These are phyloP conservation scores for Flaveria bidentis DNA, from an alignment of 129 eudicot species.

Conservation along the genomic window DNA sequence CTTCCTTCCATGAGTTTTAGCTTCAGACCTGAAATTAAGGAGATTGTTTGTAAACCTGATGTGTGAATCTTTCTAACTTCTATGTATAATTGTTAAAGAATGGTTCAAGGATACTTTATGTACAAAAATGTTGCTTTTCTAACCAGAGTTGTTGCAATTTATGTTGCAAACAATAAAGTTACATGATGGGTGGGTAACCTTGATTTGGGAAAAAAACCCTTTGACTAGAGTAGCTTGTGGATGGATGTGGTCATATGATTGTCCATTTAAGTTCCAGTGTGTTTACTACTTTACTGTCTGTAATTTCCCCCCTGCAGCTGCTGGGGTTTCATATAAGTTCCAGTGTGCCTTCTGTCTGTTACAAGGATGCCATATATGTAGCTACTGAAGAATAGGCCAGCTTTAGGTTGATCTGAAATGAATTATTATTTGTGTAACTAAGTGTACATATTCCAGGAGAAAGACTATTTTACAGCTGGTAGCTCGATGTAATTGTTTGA, in stretches of 20 bases:
- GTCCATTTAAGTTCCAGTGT: background rate
- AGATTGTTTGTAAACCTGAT: background rate
- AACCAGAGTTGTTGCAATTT: background rate
- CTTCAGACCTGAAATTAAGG: background rate
- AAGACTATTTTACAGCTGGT: background rate
- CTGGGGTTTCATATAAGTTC: background rate
- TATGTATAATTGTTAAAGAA: background rate
- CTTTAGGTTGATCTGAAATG: background rate
- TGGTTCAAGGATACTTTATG: background rate
- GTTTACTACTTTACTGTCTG: background rate
- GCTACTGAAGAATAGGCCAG: background rate
- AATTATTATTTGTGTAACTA: background rate
- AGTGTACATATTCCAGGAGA: background rate
- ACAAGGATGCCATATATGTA: background rate
- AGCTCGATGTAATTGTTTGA: background rate
- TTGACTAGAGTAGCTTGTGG: slow-evolving; percentile 1
- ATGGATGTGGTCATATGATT: background rate
- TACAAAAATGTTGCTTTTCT: background rate
- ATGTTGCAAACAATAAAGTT: background rate
- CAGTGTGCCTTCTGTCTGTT: background rate
- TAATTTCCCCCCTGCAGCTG: background rate
- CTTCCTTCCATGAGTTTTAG: background rate
- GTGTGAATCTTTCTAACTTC: background rate
- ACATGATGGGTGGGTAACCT: background rate
- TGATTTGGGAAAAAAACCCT: background rate